Percentiles rank a stretch among this genome's conserved stretches.
phyloP scores from a whole-genome alignment of 2,329 filamentous ascomycete species.

The Nemania sp. region DNA sequence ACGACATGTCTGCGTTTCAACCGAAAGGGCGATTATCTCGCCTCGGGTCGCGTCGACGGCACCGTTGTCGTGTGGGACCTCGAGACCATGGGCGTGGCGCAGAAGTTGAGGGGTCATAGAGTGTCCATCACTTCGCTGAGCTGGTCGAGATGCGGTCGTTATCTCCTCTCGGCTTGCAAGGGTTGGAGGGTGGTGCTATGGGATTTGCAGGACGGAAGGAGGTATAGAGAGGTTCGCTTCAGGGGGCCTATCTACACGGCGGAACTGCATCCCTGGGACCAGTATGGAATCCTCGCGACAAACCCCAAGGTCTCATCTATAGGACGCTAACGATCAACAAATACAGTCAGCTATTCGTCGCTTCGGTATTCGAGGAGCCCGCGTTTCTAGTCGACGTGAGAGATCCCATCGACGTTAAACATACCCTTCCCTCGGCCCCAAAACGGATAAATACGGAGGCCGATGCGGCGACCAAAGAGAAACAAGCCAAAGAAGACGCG shows the following conservation, averaged over 20 bases:
- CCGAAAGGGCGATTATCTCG: conserved; percentile 90
- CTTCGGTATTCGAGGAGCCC: conserved; percentile 91
- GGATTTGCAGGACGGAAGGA: conserved; percentile 75
- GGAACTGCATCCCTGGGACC: conserved; percentile 88
- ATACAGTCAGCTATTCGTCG: conserved; percentile 79
- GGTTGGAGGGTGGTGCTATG: conserved; percentile 97
- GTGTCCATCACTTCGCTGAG: conserved; percentile 92
- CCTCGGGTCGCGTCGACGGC: conserved; percentile 91
- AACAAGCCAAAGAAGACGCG: conserved; percentile 86
- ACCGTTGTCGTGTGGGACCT: conserved; percentile 96
- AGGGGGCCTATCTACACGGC: conserved; percentile 94
- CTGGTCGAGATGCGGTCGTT: conserved; percentile 91
- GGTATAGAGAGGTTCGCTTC: conserved; percentile 85
- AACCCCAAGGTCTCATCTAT: not conserved
- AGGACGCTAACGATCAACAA: conserved; percentile 3
- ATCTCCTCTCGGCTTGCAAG: conserved; percentile 88
- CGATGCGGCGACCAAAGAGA: conserved; percentile 74
- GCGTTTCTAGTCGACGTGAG: conserved; percentile 85
- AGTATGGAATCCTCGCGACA: conserved; percentile 56
- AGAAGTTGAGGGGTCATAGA: conserved; percentile 91
- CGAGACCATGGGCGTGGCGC: conserved; percentile 94
- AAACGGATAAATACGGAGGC: conserved; percentile 72
- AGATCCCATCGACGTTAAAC: conserved; percentile 70
- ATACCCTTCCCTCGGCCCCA: conserved; percentile 79
- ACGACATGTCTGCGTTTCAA: conserved; percentile 81